phyloP scores from a whole-genome alignment of 2,329 filamentous ascomycete species.

The Grosmannia clavigera region DNA sequence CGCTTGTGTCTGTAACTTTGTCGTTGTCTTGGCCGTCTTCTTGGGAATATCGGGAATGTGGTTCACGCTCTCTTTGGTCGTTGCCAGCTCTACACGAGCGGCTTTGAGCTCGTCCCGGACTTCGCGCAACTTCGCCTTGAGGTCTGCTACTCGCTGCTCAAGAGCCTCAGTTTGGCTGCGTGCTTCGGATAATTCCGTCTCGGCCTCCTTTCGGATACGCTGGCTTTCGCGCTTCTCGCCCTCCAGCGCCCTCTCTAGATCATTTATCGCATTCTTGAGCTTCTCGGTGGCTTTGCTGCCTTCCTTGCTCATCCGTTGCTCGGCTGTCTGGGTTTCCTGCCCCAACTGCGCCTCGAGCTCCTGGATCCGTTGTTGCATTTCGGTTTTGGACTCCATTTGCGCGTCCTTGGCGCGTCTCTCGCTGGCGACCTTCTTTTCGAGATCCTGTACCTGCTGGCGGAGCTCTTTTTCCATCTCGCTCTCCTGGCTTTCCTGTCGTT shows the following conservation, averaged over 20 bases:
- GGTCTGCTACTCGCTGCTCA: constrained; percentile 57
- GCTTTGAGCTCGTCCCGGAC: constrained; percentile 64
- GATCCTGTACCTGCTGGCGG: constrained; percentile 18
- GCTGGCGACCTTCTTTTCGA: constrained; percentile 28
- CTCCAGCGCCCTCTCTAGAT: constrained; percentile 22
- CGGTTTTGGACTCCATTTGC: constrained; percentile 19
- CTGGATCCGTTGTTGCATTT: constrained; percentile 13
- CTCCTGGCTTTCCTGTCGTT: constrained; percentile 23
- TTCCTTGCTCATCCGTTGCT: constrained; percentile 1
- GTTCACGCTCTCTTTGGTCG: constrained; percentile 26
- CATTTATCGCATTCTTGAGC: constrained; percentile 20
- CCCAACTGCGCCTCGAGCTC: constrained; percentile 14
- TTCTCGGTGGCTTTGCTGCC: constrained; percentile 3
- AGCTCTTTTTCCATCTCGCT: constrained; percentile 17
- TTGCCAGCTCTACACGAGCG: constrained; percentile 29
- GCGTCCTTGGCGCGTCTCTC: constrained; percentile 20
- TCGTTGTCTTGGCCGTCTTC: constrained; percentile 16
- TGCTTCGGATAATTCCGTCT: constrained; percentile 46
- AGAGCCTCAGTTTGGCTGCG: constrained; percentile 51
- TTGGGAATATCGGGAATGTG: constrained; percentile 1
- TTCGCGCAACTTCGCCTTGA: constrained; percentile 56
- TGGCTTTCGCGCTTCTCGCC: constrained; percentile 33
- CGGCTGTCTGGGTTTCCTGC: constrained; percentile 11
- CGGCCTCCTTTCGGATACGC: constrained; percentile 30
- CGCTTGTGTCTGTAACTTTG: constrained; percentile 16